A percentile compares a stretch with the other conserved stretches of the same genome.
These are phyloP conservation scores for Thraustochytrium sp. DNA, from an alignment of 352 stramenopile species.

Conservation along the genomic window DNA sequence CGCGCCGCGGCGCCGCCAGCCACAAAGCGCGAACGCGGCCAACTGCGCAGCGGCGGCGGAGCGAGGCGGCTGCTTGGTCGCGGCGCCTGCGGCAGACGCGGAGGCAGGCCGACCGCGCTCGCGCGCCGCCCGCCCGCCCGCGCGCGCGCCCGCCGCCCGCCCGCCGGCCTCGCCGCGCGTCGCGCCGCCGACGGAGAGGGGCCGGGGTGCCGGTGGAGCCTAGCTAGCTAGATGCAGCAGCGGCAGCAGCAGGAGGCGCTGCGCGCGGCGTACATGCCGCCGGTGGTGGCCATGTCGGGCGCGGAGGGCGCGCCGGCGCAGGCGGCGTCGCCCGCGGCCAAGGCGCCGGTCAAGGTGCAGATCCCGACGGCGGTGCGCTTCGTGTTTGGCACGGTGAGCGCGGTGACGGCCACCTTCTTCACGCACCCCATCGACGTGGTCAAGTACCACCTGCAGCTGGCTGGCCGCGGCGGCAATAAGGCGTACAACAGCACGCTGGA, in stretches of 20 bases:
- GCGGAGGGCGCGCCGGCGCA: neutral
- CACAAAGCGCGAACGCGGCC: too few species aligned
- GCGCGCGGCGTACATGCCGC: neutral
- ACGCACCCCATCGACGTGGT: constrained; percentile 40
- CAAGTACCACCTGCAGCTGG: constrained; percentile 30
- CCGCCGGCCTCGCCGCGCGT: too few species aligned
- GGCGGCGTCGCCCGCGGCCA: neutral
- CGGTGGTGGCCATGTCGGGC: neutral
- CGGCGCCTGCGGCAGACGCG: too few species aligned
- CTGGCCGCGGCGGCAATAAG: neutral
- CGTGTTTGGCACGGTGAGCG: constrained; percentile 13
- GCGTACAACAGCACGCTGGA: neutral
- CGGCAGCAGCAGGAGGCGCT: neutral
- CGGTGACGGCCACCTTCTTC: constrained; percentile 35
- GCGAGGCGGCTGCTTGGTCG: too few species aligned
- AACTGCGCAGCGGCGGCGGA: too few species aligned
- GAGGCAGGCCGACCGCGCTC: too few species aligned
- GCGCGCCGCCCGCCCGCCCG: too few species aligned
- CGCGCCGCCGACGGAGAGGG: too few species aligned
- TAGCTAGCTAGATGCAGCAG: too few species aligned
- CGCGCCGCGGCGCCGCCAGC: too few species aligned
- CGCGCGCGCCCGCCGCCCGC: too few species aligned
- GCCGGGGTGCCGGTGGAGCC: too few species aligned
- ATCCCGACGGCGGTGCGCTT: constrained; percentile 20
- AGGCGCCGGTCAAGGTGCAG: neutral